Evolutionary conservation across 192 early-diverging fungal species (phyloP), one percentile per base, ranked within the genome.

Genomic region (Coemansia sp.): DNA sequence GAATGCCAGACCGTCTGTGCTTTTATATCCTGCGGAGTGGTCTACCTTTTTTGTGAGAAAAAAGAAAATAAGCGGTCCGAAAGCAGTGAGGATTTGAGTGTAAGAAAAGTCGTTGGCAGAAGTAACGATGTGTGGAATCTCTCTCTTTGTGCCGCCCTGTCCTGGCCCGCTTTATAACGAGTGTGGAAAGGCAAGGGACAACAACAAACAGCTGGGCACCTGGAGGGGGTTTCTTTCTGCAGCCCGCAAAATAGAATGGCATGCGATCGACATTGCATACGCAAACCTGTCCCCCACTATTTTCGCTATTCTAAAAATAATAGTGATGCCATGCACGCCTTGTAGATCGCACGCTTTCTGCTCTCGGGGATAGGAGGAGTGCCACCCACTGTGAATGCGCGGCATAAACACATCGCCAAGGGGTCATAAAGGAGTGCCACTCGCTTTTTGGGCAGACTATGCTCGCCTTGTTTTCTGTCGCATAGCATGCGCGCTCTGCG

Each of bases 81-180:
- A 46, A 61, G 62, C 48, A n/a, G 62, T 14, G 42, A 63, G 53
- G 60, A 62, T 68, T 61, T 27, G 59, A 68, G 37, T 50, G 50
- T 29, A 16, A 68, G 72, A 68, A 80, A 80, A 75, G 78, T 80
- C 78, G 78, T 59, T 79, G 64, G 48, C 40, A 71, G 69, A 59
- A 61, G 67, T 57, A 77, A 79, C 77, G 77, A 79, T 79, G 72
- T 62, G 45, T 60, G 67, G 54, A 54, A 66, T 63, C 36, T 16
- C 59, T 48, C 44, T 67, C 72, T 79, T 69, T 79, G 67, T 79
- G 69, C 48, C 36, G 59, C 67, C 56, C 40, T 50, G 54, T 45
- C 45, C 37, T 34, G 41, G 8, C 48, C 57, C 17, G 59, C 73
- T 72, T 80, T 80, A 74, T 80, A 80, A 63, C 39, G 45, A 72